Base-by-base conservation (phyloP, 495 filamentous ascomycete species). In the Penicillium pulvis region DNA sequence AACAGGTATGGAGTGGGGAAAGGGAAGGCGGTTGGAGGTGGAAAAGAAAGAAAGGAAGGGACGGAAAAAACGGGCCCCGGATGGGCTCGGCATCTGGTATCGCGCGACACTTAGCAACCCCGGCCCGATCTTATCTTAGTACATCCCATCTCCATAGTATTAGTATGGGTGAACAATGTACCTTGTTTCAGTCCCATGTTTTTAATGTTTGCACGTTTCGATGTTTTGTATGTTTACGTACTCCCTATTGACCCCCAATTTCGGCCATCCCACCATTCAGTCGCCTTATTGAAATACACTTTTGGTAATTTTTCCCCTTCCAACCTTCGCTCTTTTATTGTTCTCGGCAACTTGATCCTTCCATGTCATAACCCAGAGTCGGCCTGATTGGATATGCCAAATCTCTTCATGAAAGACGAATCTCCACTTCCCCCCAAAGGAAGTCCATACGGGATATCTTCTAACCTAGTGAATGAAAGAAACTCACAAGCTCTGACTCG, bases 71-170 rank as follows among this genome's bases (percentile, higher is more conserved):
- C 66, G 64, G 60, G 47, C 62, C 20, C 58, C 74, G 75, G 75
- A 74, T 75, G 67, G 65, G 67, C 74, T 75, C 74, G 74, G 74
- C 74, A 74, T 75, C 61, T 28, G 28, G 28, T 28, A 28, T 28
- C 28, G 49, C 52, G 49, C 51, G 56, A 59, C 55, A 55, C 39
- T 56, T 58, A 51, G 51, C 56, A 51, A 51, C 59, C 55, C 60
- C 74, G 74, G 71, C 54, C 74, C 71, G 72, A 75, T 77, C 72
- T 77, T 77, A 77, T 75, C 74, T 69, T 53, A 51, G 19, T 16
- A 52, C 49, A 20, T 52, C 16, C n/a, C 46, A 36, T 12, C 9
- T 3, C 9, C 33, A 36, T 36, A 36, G 10, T 36, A 36, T 14
- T 36, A 36, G 10, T 36, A 36, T 36, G 33, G 9, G 33, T 1